A percentile compares a stretch with the other conserved stretches of the same genome.
Conservation (phyloP, 108 stramenopile species). For the Schizochytrium sp. region DNA sequence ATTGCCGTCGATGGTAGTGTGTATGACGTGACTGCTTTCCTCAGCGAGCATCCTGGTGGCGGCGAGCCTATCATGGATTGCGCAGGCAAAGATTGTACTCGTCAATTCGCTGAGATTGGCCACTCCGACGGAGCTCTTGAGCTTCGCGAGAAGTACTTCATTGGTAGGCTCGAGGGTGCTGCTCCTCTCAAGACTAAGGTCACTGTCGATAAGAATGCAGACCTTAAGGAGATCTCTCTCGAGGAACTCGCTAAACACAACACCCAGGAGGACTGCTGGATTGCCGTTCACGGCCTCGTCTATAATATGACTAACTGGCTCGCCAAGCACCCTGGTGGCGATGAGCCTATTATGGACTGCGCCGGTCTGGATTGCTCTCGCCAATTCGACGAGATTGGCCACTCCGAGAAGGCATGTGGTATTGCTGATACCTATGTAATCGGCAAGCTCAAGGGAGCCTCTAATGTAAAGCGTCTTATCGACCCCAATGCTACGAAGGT, state of each 20-base stretch:
- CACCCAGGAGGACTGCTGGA: constrained; percentile 15
- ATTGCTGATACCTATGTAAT: neutral
- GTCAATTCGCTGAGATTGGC: constrained; percentile 8
- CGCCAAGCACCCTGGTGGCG: constrained; percentile 75
- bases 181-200: neutral
- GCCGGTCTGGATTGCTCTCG: constrained; percentile 65
- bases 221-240: neutral
- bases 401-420: constrained; percentile 14
- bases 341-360: constrained; percentile 67
- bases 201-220: neutral
- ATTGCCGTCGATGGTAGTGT: constrained; percentile 67
- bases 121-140: constrained; percentile 33
- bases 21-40: constrained; percentile 77
- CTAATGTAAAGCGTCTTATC: constrained; percentile 1
- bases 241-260: constrained; percentile 56
- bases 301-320: constrained; percentile 77
- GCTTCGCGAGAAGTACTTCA: constrained; percentile 21
- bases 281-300: constrained; percentile 69
- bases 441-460: constrained; percentile 23
- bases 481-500: neutral
- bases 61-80: constrained; percentile 68
- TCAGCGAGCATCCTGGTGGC: constrained; percentile 74
- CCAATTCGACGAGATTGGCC: constrained; percentile 71
- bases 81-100: constrained; percentile 65
- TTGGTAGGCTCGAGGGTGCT: constrained; percentile 52